Evolutionary conservation across 805 yeast genomes (phyloP).

Genomic region (Starmerella scarabaei): DNA sequence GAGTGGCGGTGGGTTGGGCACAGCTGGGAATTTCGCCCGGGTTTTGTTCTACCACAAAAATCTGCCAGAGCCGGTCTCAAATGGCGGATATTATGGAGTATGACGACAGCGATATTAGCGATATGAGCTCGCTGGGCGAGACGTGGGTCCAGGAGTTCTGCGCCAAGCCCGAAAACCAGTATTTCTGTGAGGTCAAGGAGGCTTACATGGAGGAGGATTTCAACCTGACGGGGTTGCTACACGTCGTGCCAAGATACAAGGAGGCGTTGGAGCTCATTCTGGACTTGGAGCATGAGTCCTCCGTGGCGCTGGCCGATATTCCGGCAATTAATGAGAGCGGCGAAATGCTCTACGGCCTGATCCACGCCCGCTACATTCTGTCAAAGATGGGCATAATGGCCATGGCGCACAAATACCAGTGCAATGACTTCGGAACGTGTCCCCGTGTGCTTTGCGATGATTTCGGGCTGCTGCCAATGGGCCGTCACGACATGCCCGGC

Average conservation of each 20-base stretch:
- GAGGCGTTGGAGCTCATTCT: conserved; percentile 84
- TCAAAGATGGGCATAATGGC: conserved; percentile 81
- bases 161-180: conserved; percentile 70
- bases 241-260: conserved; percentile 77
- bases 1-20: too few relatives aligned
- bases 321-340: conserved; percentile 81
- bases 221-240: conserved; percentile 77
- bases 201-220: conserved; percentile 95
- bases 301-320: conserved; percentile 49
- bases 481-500: conserved; percentile 82
- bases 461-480: conserved; percentile 82
- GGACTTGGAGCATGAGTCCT: conserved; percentile 56
- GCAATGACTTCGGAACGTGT: conserved; percentile 80
- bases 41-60: too few relatives aligned
- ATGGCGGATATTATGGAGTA: conserved; percentile 13
- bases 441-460: conserved; percentile 84
- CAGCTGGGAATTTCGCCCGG: too few relatives aligned
- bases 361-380: conserved; percentile 82
- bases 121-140: conserved; percentile 16
- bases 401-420: conserved; percentile 80
- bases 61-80: background rate
- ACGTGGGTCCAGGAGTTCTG: conserved; percentile 72
- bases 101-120: conserved; percentile 17
- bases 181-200: conserved; percentile 79
- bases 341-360: conserved; percentile 80